A percentile compares a stretch with the other conserved stretches of the same genome.
These are phyloP conservation scores for Gynochthodes officinalis DNA, from an alignment of 257 asterid genomes.

Conservation along the genomic window DNA sequence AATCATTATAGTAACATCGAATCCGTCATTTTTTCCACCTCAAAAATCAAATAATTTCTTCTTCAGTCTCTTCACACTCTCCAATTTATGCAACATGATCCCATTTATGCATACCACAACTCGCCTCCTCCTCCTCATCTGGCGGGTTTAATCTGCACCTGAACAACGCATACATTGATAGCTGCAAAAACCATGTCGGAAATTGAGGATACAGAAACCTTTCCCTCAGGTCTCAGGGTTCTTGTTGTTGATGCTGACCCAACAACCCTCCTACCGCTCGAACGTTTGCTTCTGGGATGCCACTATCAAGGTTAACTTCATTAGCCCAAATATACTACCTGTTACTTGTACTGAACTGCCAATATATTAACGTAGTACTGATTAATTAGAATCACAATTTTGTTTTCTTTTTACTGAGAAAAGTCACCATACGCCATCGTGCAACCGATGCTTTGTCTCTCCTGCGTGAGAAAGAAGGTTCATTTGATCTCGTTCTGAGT, in stretches of 20 bases:
- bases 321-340: no score
- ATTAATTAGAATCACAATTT: no score
- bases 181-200: background rate
- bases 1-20: no score
- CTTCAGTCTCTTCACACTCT: slow-evolving; percentile 3
- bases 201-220: background rate
- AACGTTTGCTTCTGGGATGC: slow-evolving; percentile 8
- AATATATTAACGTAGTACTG: no score
- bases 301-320: slow-evolving; percentile 21
- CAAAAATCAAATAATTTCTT: slow-evolving; percentile 4
- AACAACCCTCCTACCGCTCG: background rate
- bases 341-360: no score
- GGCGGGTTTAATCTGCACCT: no score
- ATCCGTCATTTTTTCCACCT: no score
- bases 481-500: slow-evolving; percentile 49
- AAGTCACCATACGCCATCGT: slow-evolving; percentile 11
- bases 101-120: no score
- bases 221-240: slow-evolving; percentile 20
- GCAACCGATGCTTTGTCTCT: slow-evolving; percentile 18
- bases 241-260: slow-evolving; percentile 15
- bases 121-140: no score
- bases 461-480: slow-evolving; percentile 20
- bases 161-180: no score
- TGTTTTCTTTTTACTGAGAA: background rate
- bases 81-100: background rate